phyloP scores from a whole-genome alignment of 306 rosid species.

The Carpinus viminea region DNA sequence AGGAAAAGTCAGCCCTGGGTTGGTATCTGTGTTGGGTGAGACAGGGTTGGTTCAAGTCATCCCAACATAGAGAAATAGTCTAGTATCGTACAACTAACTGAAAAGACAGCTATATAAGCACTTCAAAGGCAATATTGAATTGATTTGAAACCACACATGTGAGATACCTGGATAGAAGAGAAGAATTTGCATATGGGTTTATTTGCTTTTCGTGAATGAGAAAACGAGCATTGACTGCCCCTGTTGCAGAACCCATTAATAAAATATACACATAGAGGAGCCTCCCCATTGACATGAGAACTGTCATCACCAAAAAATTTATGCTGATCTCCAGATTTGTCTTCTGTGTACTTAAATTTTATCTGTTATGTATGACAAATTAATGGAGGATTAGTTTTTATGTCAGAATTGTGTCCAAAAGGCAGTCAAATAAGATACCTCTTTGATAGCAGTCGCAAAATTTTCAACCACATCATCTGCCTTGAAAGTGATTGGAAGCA shows the following conservation, averaged over 20 bases:
- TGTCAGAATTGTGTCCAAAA: constrained; percentile 1
- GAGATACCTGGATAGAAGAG: constrained; percentile 66
- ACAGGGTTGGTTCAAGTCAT: background rate
- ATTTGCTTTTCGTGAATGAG: constrained; percentile 65
- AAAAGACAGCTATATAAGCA: background rate
- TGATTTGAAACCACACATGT: background rate
- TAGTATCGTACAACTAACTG: background rate
- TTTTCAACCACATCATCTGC: constrained; percentile 51
- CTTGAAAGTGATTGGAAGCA: constrained; percentile 42
- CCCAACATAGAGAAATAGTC: background rate
- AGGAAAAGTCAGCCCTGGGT: background rate
- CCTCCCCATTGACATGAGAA: constrained; percentile 30
- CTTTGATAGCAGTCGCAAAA: constrained; percentile 57
- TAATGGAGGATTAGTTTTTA: constrained; percentile 20
- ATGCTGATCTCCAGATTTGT: constrained; percentile 37
- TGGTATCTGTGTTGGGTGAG: background rate
- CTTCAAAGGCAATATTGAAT: background rate
- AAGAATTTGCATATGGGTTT: constrained; percentile 71
- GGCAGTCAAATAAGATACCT: constrained; percentile 55
- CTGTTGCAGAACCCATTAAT: constrained; percentile 57
- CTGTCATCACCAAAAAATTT: constrained; percentile 24
- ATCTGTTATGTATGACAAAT: constrained; percentile 47
- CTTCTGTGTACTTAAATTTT: constrained; percentile 46
- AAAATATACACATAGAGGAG: constrained; percentile 59
- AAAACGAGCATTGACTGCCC: constrained; percentile 61